Evolutionary conservation across 75 land plant genomes (phyloP).

Genomic region (Selaginella moellendorffii): DNA sequence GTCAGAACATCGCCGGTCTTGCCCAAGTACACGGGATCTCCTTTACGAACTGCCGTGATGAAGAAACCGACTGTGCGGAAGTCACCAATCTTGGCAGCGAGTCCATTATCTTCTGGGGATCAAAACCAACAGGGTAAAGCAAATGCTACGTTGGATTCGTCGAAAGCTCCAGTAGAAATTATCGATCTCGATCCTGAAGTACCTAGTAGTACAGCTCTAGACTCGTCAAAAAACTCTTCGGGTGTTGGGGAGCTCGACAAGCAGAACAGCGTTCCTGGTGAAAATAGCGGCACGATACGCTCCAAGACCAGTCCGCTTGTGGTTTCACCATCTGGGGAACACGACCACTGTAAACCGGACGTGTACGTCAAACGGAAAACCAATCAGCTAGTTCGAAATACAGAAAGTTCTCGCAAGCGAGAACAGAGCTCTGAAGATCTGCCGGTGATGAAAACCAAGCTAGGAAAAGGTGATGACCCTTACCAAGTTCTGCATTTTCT

Average conservation of each 20-base stretch:
- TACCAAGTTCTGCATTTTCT: neutral
- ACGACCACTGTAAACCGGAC: constrained; percentile 15
- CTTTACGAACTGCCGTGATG: neutral
- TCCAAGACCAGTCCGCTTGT: too few relatives aligned
- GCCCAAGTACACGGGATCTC: neutral
- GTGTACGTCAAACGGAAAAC: constrained; percentile 56
- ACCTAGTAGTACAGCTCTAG: too few relatives aligned
- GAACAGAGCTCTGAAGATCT: neutral
- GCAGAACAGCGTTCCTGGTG: too few relatives aligned
- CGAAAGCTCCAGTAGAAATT: too few relatives aligned
- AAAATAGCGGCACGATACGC: too few relatives aligned
- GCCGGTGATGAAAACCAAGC: constrained; percentile 21
- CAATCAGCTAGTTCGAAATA: constrained; percentile 59
- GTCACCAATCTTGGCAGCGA: neutral
- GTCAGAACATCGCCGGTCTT: constrained; percentile 28
- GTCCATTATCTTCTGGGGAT: neutral
- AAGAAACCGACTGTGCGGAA: constrained; percentile 11
- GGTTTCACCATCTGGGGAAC: too few relatives aligned
- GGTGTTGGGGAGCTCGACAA: too few relatives aligned
- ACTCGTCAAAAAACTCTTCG: too few relatives aligned
- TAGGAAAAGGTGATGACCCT: constrained; percentile 24
- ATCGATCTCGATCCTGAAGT: too few relatives aligned
- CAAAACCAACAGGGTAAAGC: constrained; percentile 2
- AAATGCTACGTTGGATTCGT: constrained; percentile 29
- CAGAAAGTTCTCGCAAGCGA: neutral